Base-by-base conservation (phyloP, 1,284 basidiomycete species). In the Apiotrichum sp. region DNA sequence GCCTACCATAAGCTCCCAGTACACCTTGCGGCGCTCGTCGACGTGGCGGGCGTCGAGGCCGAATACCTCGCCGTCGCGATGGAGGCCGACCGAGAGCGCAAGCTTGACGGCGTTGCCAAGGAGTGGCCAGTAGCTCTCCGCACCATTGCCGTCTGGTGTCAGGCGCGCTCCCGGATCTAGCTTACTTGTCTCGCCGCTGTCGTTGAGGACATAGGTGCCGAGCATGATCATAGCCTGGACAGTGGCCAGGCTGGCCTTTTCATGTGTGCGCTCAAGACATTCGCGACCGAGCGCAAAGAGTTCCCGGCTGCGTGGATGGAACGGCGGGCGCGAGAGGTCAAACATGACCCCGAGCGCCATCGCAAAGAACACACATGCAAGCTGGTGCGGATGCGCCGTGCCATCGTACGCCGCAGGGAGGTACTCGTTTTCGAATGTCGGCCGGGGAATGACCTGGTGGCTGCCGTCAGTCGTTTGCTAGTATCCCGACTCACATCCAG, bases 311-410 rank as follows among this genome's bases (percentile, higher is more conserved):
- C 70, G 55, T 4, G 66, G 62, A 53, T 73, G 66, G 49, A 55
- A 71, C 43, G 72, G 70, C 33, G 59, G 65, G 44, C 71, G 61
- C 29, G 64, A 59, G 0, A 73, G 63, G 50, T 75, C 73, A 46
- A 72, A 75, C 63, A 74, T 68, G 22, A 65, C 64, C 6, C 73
- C 73, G 0, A 74, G 48, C 7, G 70, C 72, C 72, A 75, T 72
- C 49, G 73, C 66, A 29, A 75, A 55, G 41, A 70, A 75, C 1
- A 75, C 73, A 42, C 71, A 72, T 3, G 73, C 73, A 13, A 75
- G 59, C 58, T 73, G 72, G 57, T 75, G 72, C 4, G 73, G 61
- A 52, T 72, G 68, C 6, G 60, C 48, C 4, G 54, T 41, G 9
- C 59, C 55, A 44, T 70, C 68, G 55, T 77, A 77, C 5, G 72